phyloP scores from a whole-genome alignment of 371 early-diverging fungal species.

The Rhizopus microsporus region DNA sequence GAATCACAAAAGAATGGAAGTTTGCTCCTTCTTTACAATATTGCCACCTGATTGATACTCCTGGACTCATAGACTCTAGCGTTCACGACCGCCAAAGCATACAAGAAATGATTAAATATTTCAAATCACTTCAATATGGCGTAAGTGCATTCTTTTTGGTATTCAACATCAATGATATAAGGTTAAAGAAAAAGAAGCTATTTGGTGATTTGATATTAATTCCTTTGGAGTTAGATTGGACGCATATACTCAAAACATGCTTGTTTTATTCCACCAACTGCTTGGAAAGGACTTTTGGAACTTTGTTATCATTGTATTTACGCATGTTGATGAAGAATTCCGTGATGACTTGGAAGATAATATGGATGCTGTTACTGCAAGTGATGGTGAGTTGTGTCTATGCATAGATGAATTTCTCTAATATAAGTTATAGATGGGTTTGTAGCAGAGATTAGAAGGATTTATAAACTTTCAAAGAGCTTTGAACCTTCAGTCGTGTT shows the following conservation, averaged over 20 bases:
- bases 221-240: slow-evolving; percentile 43
- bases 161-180: slow-evolving; percentile 56
- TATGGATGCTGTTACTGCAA: slow-evolving; percentile 57
- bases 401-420: not conserved
- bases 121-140: slow-evolving; percentile 57
- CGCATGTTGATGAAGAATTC: slow-evolving; percentile 62
- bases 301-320: slow-evolving; percentile 63
- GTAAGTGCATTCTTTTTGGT: slow-evolving; percentile 65
- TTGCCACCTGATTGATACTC: slow-evolving; percentile 53
- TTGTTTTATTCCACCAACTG: slow-evolving; percentile 55
- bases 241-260: slow-evolving; percentile 65
- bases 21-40: slow-evolving; percentile 29
- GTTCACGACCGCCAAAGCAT: slow-evolving; percentile 55
- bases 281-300: slow-evolving; percentile 65
- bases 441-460: slow-evolving; percentile 49
- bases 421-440: slow-evolving; percentile 42
- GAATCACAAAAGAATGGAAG: slow-evolving; percentile 40
- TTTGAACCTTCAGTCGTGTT: slow-evolving; percentile 60
- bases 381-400: slow-evolving; percentile 27
- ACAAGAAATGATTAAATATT: slow-evolving; percentile 58
- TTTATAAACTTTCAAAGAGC: slow-evolving; percentile 38
- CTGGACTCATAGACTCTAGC: slow-evolving; percentile 57
- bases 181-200: slow-evolving; percentile 20
- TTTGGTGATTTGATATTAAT: not conserved
- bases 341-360: slow-evolving; percentile 59